phyloP scores from a whole-genome alignment of 345 rosid species.

The Ricinus communis region DNA sequence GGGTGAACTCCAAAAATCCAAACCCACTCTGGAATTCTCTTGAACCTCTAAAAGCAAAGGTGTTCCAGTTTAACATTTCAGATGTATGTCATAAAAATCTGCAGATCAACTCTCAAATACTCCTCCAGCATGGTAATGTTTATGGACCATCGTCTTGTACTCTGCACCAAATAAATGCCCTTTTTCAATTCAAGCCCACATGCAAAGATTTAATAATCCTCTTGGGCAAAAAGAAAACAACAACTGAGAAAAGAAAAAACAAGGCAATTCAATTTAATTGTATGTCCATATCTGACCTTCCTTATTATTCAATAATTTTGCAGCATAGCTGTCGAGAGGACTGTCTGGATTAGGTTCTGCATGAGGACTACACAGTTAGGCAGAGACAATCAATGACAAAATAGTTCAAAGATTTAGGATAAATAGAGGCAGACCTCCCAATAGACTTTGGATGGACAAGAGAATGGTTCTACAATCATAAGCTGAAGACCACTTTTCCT shows the following conservation, averaged over 20 bases:
- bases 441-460: conserved; percentile 31
- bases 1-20: not conserved
- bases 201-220: not conserved
- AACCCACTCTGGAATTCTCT: not conserved
- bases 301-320: conserved; percentile 24
- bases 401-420: not conserved
- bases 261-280: too few relatives aligned
- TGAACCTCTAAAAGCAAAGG: not conserved
- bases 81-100: not conserved
- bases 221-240: not conserved
- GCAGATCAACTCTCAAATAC: conserved; percentile 33
- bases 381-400: not conserved
- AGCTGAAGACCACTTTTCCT: conserved; percentile 40
- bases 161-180: conserved; percentile 4
- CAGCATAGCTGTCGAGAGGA: conserved; percentile 34
- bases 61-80: not conserved
- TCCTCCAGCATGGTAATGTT: conserved; percentile 33
- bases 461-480: conserved; percentile 35
- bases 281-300: conserved; percentile 28
- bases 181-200: not conserved
- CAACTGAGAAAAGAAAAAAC: not conserved
- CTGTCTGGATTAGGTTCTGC: conserved; percentile 34
- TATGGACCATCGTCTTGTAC: conserved; percentile 19
- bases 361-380: not conserved
- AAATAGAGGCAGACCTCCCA: conserved; percentile 25